A percentile compares a stretch with the other conserved stretches of the same genome.
Evolutionary conservation across 2,329 filamentous ascomycete genomes (phyloP).

Genomic region (Neofusicoccum sp.): DNA sequence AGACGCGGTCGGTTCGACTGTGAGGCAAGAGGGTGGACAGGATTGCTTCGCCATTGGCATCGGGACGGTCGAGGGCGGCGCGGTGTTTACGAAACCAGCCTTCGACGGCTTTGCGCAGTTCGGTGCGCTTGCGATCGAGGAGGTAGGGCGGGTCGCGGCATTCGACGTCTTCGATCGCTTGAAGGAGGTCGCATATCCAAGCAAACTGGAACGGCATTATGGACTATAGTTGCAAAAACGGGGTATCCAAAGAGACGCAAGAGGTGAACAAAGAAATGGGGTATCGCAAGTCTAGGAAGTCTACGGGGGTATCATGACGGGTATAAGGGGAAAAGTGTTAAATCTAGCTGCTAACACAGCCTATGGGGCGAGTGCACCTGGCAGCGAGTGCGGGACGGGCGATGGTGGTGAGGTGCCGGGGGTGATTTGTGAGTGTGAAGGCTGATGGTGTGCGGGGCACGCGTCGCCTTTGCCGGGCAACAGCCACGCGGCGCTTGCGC

Average conservation of each 20-base stretch:
- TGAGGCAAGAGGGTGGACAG: conserved; percentile 76
- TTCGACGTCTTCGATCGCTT: conserved; percentile 58
- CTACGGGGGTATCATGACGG: conserved; percentile 6
- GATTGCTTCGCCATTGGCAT: conserved; percentile 61
- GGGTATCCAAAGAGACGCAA: conserved; percentile 19
- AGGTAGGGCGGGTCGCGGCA: conserved; percentile 41
- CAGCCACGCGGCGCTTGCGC: too few species aligned
- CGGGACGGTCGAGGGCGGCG: conserved; percentile 54
- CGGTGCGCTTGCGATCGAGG: conserved; percentile 28
- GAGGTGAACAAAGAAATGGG: neutral
- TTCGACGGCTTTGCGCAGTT: conserved; percentile 43
- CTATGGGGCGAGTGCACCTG: neutral
- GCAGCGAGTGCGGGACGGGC: neutral
- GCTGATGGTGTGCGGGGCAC: neutral
- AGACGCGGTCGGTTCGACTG: conserved; percentile 73
- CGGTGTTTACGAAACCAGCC: conserved; percentile 71
- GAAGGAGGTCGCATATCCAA: conserved; percentile 71
- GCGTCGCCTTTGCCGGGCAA: neutral
- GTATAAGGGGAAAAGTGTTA: neutral
- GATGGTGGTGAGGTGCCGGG: neutral
- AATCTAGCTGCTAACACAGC: neutral
- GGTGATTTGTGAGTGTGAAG: neutral
- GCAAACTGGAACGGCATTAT: conserved; percentile 66
- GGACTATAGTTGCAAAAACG: neutral
- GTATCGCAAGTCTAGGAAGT: neutral